Evolutionary conservation across 2,329 filamentous ascomycete species (phyloP), one percentile per base, ranked within the genome.

Genomic region (Thielaviopsis ethacetica): DNA sequence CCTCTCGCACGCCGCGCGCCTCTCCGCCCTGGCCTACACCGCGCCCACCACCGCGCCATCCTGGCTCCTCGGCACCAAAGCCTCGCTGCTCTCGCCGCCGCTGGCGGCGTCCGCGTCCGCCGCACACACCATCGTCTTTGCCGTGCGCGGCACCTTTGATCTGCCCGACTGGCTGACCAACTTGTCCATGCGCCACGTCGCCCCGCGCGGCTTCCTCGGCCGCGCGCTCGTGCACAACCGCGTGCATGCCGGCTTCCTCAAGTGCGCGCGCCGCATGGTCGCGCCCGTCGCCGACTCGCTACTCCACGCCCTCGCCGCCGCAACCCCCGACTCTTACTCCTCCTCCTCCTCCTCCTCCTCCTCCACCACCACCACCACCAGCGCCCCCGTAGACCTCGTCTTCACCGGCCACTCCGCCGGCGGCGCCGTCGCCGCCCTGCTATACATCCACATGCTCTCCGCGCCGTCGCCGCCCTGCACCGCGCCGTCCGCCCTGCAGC

Each of bases 141-240:
- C 89, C 15, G 87, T 95, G 62, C 81, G 89, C 21, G 89, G 89
- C 21, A 89, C 84, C 0, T 82, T 88, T 24, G 86, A 81, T 6
- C 86, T 93, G 64, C 82, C 86, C 73, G 89, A 95, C 71, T 95
- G 89, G 89, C 80, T 85, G 1, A 86, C 93, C 53, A 94, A 95
- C 68, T 77, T 93, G 58, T 81, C 86, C 55, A 80, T 80, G 1
- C 81, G 78, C 0, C 88, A 88, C 0, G 75, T 78, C 0, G 75
- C 81, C 1, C 87, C 89, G 0, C 68, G 67, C 0, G 80, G 79
- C 1, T 93, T 94, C 67, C 75, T 95, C 26, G 41, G 53, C 47
- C 21, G 53, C 21, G 6, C 21, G 30, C 13, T 15, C 26, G 21
- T 24, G 21, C 21, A 80, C 17, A 94, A 94, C 66, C 75, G 84